Conservation (phyloP, 768 basidiomycete genomes). For the Suillus weaverae region DNA sequence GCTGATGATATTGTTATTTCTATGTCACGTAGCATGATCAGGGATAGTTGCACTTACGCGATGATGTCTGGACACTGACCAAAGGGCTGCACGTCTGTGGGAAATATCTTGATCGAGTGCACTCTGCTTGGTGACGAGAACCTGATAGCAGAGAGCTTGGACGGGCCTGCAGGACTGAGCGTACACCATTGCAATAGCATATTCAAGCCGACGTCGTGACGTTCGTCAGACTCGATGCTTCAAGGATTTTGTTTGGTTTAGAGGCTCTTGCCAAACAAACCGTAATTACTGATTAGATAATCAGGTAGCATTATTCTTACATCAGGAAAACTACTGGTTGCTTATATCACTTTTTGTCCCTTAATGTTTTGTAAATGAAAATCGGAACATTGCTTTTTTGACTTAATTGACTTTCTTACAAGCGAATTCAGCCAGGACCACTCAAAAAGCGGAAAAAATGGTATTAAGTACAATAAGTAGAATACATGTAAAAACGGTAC, state of each 20-base stretch:
- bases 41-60: slow-evolving; percentile 46
- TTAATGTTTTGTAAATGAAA: too few relatives aligned
- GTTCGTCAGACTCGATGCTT: neutral
- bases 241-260: neutral
- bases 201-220: slow-evolving; percentile 21
- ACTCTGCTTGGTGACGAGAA: slow-evolving; percentile 68
- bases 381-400: too few relatives aligned
- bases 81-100: slow-evolving; percentile 66
- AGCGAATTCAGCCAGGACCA: too few relatives aligned
- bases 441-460: too few relatives aligned
- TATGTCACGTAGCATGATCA: slow-evolving; percentile 13
- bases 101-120: slow-evolving; percentile 67
- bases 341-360: too few relatives aligned
- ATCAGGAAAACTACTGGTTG: too few relatives aligned
- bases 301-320: too few relatives aligned
- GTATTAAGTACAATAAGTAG: too few relatives aligned
- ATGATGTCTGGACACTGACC: slow-evolving; percentile 55
- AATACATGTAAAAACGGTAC: too few relatives aligned
- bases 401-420: too few relatives aligned
- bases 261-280: slow-evolving; percentile 3
- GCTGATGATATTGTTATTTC: slow-evolving; percentile 35
- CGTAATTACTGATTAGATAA: too few relatives aligned
- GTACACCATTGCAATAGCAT: slow-evolving; percentile 70
- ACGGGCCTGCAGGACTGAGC: slow-evolving; percentile 56
- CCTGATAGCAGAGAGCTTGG: slow-evolving; percentile 67